Conservation (phyloP, 2,329 filamentous ascomycete genomes). For the Scedosporium aurantiacum region DNA sequence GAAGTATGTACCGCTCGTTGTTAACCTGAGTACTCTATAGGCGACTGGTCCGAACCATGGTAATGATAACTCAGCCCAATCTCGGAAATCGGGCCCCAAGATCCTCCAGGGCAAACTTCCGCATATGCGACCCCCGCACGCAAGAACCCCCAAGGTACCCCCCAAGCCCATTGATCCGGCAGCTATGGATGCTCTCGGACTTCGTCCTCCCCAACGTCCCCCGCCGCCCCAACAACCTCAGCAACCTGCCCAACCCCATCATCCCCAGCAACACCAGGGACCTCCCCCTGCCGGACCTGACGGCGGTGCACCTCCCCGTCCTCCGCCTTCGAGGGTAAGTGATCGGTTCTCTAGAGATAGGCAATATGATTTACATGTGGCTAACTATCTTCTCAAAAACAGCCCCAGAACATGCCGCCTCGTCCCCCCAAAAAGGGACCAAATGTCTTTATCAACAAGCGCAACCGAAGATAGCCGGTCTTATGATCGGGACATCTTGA, state of each 20-base stretch:
- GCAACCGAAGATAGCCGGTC: neutral
- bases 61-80: slow-evolving; percentile 15
- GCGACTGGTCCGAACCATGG: slow-evolving; percentile 16
- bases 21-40: slow-evolving; percentile 13
- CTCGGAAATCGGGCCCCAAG: neutral
- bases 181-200: slow-evolving; percentile 39
- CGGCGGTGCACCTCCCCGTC: neutral
- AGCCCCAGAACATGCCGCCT: neutral
- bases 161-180: slow-evolving; percentile 30
- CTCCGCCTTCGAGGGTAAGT: neutral
- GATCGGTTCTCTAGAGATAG: neutral
- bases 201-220: slow-evolving; percentile 33
- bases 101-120: slow-evolving; percentile 1
- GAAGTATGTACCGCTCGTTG: neutral
- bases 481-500: neutral
- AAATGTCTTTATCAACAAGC: slow-evolving; percentile 3
- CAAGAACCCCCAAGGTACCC: neutral
- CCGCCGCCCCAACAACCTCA: slow-evolving; percentile 11
- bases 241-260: neutral
- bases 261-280: neutral
- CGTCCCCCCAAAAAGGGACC: neutral
- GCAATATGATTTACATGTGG: neutral
- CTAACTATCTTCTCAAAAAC: neutral
- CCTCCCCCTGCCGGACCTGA: neutral
- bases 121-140: neutral